These are phyloP conservation scores for Draba incana DNA, from an alignment of 345 rosid species.

Conservation along the genomic window DNA sequence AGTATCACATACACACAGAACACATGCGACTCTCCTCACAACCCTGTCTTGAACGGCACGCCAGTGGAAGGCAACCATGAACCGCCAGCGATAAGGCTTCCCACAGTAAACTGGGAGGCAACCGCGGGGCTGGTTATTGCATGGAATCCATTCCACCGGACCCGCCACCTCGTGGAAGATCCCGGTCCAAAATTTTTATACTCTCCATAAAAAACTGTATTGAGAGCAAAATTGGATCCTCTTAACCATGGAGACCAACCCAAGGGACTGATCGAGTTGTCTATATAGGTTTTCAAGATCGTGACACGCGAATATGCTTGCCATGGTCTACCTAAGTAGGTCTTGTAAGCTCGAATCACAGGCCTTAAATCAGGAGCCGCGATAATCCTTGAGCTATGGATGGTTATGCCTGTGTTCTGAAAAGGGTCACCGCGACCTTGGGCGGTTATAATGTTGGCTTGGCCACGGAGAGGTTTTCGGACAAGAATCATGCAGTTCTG, in stretches of 20 bases:
- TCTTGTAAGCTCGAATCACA: conserved; percentile 44
- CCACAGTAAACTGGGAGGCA: conserved; percentile 70
- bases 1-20: conserved; percentile 20
- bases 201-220: conserved; percentile 78
- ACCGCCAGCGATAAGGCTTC: conserved; percentile 65
- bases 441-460: conserved; percentile 72
- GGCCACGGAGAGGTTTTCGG: conserved; percentile 60
- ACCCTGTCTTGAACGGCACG: conserved; percentile 67
- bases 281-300: conserved; percentile 54
- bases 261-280: conserved; percentile 50
- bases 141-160: conserved; percentile 70
- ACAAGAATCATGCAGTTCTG: conserved; percentile 70
- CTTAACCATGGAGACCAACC: conserved; percentile 77
- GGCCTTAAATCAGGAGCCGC: conserved; percentile 66
- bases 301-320: conserved; percentile 68
- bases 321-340: conserved; percentile 85
- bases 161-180: conserved; percentile 62
- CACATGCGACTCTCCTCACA: conserved; percentile 46
- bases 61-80: conserved; percentile 80
- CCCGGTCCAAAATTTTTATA: conserved; percentile 71
- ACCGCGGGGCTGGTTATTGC: conserved; percentile 59
- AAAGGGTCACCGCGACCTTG: conserved; percentile 75
- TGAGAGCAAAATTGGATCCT: conserved; percentile 63
- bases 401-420: conserved; percentile 75
- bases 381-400: conserved; percentile 62